Base-by-base conservation (phyloP, 306 rosid species). In the Calophaca sinica region DNA sequence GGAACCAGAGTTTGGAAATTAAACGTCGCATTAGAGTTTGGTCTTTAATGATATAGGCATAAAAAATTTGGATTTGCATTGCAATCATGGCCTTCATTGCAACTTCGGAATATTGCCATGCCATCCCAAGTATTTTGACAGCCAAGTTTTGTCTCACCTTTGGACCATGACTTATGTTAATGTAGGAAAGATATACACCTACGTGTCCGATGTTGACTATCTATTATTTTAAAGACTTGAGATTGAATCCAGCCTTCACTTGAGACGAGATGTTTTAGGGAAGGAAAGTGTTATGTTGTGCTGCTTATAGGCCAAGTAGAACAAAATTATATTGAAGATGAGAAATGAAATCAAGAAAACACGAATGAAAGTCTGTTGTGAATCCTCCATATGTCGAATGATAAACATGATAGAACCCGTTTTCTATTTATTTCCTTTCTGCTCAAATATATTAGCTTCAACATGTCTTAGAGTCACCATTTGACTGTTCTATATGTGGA, bases 381-480 rank as follows among this genome's bases (percentile, higher is more conserved):
- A 42, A 42, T 42, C 48, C 48, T 42, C 48, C 48, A 42, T 42
- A 42, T 42, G 48, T 42, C 11, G 11, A 42, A 7, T 42, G 48
- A 42, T 42, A 42, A 8, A 42, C 48, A 8, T 42, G 9, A 42
- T 41, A 7, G 48, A 42, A 8, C 11, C 48, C 48, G 7, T 38
- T 38, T 42, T 42, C 48, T 42, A 8, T 42, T 8, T 57, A 66
- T 66, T 73, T 8, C 15, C 39, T 66, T 48, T 42, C 74, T 73
- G 32, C 60, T 31, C 10, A 26, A 48, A n/a, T 65, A 54, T 36
- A 9, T 28, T 9, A 9, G 45, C 31, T 65, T 46, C 28, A 2
- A 52, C 68, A 9, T 36, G 28, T 54, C 35, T 64, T 31, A 9
- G 9, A 35, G 75, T 36, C 68, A 53, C 13, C 35, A 11, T 62